These are phyloP conservation scores for Suillus fuscotomentosus DNA, from an alignment of 768 basidiomycete genomes.

Conservation along the genomic window DNA sequence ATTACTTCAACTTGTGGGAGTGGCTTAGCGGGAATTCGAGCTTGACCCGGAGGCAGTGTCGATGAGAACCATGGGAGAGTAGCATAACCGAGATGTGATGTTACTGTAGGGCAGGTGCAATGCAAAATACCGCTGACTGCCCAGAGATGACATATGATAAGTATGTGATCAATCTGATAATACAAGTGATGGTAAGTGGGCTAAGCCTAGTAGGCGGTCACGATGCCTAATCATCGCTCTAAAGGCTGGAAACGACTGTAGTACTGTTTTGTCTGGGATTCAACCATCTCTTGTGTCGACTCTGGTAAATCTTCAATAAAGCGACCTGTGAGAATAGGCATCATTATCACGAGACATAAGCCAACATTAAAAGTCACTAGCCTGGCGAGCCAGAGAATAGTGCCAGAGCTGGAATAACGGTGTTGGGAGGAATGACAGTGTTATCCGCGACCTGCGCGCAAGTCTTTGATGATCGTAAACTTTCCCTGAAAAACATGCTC, in stretches of 20 bases:
- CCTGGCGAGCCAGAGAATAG: slow-evolving; percentile 90
- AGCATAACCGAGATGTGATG: neutral
- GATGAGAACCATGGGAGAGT: neutral
- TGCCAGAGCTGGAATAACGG: slow-evolving; percentile 87
- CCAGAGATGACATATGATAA: neutral
- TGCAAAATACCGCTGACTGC: neutral
- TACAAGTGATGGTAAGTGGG: slow-evolving; percentile 7
- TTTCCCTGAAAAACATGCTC: slow-evolving; percentile 63
- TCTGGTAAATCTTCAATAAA: slow-evolving; percentile 87
- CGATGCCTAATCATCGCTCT: slow-evolving; percentile 31
- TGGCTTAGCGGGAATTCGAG: too few species aligned
- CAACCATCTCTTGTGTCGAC: slow-evolving; percentile 90
- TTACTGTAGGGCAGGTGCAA: neutral
- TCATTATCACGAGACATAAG: slow-evolving; percentile 1
- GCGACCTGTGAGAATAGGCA: slow-evolving; percentile 48
- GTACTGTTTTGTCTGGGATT: slow-evolving; percentile 80
- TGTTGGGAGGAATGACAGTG: slow-evolving; percentile 87
- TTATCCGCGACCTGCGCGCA: slow-evolving; percentile 89
- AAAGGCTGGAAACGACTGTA: slow-evolving; percentile 80
- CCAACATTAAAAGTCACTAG: slow-evolving; percentile 29
- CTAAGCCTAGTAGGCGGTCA: neutral
- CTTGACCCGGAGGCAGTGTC: neutral
- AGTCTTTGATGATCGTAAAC: slow-evolving; percentile 95
- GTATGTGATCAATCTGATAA: slow-evolving; percentile 5
- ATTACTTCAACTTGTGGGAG: neutral